Evolutionary conservation across 257 asterid species (phyloP).

Genomic region (Nemophila menziesii): DNA sequence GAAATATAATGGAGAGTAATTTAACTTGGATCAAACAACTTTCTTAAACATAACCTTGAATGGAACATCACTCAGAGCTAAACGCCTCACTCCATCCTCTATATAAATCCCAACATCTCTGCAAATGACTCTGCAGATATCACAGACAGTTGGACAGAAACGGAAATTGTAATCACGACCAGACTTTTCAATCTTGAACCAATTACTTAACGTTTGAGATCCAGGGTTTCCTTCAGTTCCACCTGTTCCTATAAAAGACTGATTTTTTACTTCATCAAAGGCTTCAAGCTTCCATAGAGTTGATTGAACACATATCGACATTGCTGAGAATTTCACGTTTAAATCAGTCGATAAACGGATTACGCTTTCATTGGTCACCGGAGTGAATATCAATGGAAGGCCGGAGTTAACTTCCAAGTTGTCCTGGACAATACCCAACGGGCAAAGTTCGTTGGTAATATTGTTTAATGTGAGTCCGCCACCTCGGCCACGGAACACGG

Average conservation of each 20-base stretch:
- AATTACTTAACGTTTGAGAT: slow-evolving; percentile 26
- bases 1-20: no score
- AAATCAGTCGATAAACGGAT: slow-evolving; percentile 34
- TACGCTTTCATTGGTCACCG: slow-evolving; percentile 20
- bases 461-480: slow-evolving; percentile 45
- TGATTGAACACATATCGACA: slow-evolving; percentile 29
- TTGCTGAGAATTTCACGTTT: slow-evolving; percentile 32
- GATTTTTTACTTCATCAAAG: background rate
- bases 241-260: slow-evolving; percentile 21
- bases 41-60: slow-evolving; percentile 17
- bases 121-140: slow-evolving; percentile 32
- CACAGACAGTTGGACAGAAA: slow-evolving; percentile 39
- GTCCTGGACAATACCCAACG: slow-evolving; percentile 41
- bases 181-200: slow-evolving; percentile 43
- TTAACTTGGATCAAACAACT: no score
- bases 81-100: slow-evolving; percentile 30
- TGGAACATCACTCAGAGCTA: slow-evolving; percentile 18
- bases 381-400: slow-evolving; percentile 33
- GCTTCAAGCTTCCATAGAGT: slow-evolving; percentile 35
- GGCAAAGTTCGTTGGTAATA: slow-evolving; percentile 24
- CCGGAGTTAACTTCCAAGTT: slow-evolving; percentile 20
- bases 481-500: slow-evolving; percentile 43
- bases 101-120: slow-evolving; percentile 28
- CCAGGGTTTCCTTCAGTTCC: slow-evolving; percentile 52
- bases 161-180: slow-evolving; percentile 39